These are phyloP conservation scores for Mycena crocata DNA, from an alignment of 768 basidiomycete genomes.

Conservation along the genomic window DNA sequence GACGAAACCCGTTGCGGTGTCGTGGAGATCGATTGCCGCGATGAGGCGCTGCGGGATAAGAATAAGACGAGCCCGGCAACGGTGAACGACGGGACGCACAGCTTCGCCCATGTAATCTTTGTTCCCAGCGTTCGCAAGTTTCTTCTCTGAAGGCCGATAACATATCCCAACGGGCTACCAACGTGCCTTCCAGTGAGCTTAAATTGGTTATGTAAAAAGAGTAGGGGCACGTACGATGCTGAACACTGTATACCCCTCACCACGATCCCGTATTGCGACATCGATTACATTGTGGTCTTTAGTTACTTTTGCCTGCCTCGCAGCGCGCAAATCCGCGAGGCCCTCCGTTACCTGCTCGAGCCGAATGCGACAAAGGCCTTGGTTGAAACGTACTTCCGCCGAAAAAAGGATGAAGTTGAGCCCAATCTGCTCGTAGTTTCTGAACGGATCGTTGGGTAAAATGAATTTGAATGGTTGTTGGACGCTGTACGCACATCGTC, in stretches of 20 bases:
- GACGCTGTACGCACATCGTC: slow-evolving; percentile 69
- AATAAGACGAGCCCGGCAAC: neutral
- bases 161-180: slow-evolving; percentile 84
- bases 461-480: slow-evolving; percentile 11
- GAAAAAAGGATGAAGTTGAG: slow-evolving; percentile 89
- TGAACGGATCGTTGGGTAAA: slow-evolving; percentile 45
- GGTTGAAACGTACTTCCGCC: slow-evolving; percentile 92
- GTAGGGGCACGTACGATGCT: slow-evolving; percentile 76
- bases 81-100: slow-evolving; percentile 49
- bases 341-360: slow-evolving; percentile 75
- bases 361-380: slow-evolving; percentile 81
- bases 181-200: slow-evolving; percentile 16
- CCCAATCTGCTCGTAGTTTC: slow-evolving; percentile 93
- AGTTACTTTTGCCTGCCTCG: slow-evolving; percentile 75
- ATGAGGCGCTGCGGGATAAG: slow-evolving; percentile 71
- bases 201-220: no score
- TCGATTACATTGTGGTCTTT: slow-evolving; percentile 91
- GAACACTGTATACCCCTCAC: slow-evolving; percentile 93
- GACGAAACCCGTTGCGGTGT: slow-evolving; percentile 84
- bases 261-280: slow-evolving; percentile 85
- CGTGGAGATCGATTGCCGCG: slow-evolving; percentile 79
- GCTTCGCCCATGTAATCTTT: slow-evolving; percentile 95
- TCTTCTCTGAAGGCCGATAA: slow-evolving; percentile 89
- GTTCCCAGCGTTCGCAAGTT: slow-evolving; percentile 84
- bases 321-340: slow-evolving; percentile 75